Base-by-base conservation (phyloP, 768 basidiomycete species). In the Boletus pseudopeckii region DNA sequence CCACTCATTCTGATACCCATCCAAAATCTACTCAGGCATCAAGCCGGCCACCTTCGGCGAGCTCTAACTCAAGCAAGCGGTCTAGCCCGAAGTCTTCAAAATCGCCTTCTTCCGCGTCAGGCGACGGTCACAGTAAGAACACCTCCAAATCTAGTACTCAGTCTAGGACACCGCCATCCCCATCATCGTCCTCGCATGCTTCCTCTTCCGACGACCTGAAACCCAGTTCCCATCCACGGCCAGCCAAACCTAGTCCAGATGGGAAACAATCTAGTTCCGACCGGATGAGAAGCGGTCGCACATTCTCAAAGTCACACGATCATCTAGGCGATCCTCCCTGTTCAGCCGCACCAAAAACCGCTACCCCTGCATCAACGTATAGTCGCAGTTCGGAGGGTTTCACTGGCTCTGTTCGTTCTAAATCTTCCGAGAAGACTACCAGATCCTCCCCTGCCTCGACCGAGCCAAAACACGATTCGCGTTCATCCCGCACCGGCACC, bases 31-130 rank as follows among this genome's bases (percentile, higher is more conserved):
- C 68, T 43, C 66, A 58, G 52, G 53, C 62, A 54, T 64, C 62
- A n/a, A 65, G 59, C 64, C 66, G 61, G 33, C 61, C 68, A 59
- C 66, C 69, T 54, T 70, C 71, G 48, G 60, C 72, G 49, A 57
- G 61, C 54, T 66, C 70, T 5, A 49, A 65, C 44, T 65, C 58
- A 20, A 71, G 65, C 55, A 64, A 53, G 30, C 56, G 50, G 36
- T 68, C 58, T 48, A 46, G 42, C 14, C 45, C 49, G 14, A 33
- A 46, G n/a, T 53, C 58, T 32, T 50, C 56, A 3, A 48, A 57
- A 17, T 20, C 55, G 17, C 48, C 48, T 30, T 39, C 49, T 28
- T 65, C 64, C 17, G 14, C 33, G 7, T 54, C 64, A 38, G 48
- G 48, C 14, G 60, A 68, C 40, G 43, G 30, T 48, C 56, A 41